Conservation (phyloP, 345 rosid species). For the Populus pruinosa region DNA sequence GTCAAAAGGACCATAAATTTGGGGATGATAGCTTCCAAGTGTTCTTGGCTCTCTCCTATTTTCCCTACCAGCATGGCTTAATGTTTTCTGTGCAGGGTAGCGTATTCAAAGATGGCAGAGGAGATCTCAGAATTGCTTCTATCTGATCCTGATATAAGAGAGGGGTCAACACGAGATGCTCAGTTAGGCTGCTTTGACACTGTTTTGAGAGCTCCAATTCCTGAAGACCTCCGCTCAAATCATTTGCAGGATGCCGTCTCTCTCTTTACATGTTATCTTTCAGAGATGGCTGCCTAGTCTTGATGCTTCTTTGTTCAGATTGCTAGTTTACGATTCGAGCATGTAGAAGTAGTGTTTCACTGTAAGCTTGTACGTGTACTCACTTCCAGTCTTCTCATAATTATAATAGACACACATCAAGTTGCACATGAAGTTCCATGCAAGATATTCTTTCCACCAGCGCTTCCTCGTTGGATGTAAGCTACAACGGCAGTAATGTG, state of each 20-base stretch:
- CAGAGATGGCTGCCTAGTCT: constrained; percentile 47
- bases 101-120: constrained; percentile 81
- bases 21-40: too few relatives aligned
- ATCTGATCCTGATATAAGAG: constrained; percentile 39
- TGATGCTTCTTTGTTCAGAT: background rate
- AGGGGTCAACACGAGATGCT: constrained; percentile 47
- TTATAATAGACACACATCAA: too few relatives aligned
- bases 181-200: constrained; percentile 71
- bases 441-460: too few relatives aligned
- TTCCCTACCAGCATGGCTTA: background rate
- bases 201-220: constrained; percentile 63
- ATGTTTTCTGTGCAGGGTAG: constrained; percentile 48
- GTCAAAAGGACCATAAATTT: too few relatives aligned
- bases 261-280: constrained; percentile 67
- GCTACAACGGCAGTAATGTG: too few relatives aligned
- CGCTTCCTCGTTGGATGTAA: too few relatives aligned
- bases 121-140: constrained; percentile 64
- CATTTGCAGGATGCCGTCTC: constrained; percentile 91
- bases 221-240: constrained; percentile 59
- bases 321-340: background rate
- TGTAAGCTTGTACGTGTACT: background rate
- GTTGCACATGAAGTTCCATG: too few relatives aligned
- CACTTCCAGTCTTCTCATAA: too few relatives aligned
- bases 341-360: background rate
- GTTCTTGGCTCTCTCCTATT: too few relatives aligned